Evolutionary conservation across 2,329 filamentous ascomycete species (phyloP).

Genomic region (Aureobasidium pullulans): DNA sequence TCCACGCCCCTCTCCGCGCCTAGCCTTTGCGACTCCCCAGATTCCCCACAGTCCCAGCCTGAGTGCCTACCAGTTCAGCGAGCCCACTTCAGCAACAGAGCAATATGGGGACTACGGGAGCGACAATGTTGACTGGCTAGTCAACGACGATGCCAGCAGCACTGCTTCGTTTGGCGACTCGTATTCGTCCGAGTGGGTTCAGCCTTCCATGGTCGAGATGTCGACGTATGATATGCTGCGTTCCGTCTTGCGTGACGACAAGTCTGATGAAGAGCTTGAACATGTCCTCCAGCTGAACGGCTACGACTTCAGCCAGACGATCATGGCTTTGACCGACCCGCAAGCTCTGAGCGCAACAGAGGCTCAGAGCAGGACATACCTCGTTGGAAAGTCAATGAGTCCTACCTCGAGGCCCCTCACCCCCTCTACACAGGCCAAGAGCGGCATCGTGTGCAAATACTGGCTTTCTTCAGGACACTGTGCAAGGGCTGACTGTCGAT

Average conservation of each 20-base stretch:
- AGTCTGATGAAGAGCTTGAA: slow-evolving; percentile 90
- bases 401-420: slow-evolving; percentile 65
- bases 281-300: slow-evolving; percentile 79
- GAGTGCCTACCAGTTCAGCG: slow-evolving; percentile 92
- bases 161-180: slow-evolving; percentile 70
- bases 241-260: slow-evolving; percentile 82
- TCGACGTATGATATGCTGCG: slow-evolving; percentile 96
- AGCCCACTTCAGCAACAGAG: slow-evolving; percentile 71
- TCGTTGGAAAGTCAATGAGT: slow-evolving; percentile 86
- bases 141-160: slow-evolving; percentile 73
- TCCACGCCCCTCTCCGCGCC: slow-evolving; percentile 82
- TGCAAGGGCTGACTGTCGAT: slow-evolving; percentile 88
- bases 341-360: slow-evolving; percentile 34
- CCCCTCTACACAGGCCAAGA: slow-evolving; percentile 68
- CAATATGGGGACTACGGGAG: slow-evolving; percentile 85
- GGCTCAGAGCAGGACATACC: slow-evolving; percentile 54
- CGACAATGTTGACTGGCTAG: slow-evolving; percentile 95
- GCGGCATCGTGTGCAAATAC: slow-evolving; percentile 92
- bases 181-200: slow-evolving; percentile 66
- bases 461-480: slow-evolving; percentile 94
- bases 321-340: slow-evolving; percentile 57
- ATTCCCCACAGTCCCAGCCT: slow-evolving; percentile 92
- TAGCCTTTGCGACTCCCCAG: slow-evolving; percentile 79
- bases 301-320: slow-evolving; percentile 88
- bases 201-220: slow-evolving; percentile 73